These are phyloP conservation scores for Bolboschoenus planiculmis DNA, from an alignment of 176 grass and related monocot genomes.

Conservation along the genomic window DNA sequence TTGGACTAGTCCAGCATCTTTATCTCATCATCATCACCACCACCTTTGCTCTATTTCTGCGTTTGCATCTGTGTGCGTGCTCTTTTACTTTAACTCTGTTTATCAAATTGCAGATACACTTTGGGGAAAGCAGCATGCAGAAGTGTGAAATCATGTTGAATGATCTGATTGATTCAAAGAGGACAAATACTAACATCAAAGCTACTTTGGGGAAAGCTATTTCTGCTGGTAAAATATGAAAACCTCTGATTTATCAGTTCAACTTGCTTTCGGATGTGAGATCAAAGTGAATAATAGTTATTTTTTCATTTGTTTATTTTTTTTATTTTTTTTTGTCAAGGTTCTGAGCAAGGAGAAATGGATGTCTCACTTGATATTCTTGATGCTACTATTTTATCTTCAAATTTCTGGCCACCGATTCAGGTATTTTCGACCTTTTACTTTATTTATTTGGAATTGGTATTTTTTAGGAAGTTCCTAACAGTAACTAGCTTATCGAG, in stretches of 20 bases:
- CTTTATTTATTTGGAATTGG: conserved; percentile 4
- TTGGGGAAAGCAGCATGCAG: conserved; percentile 96
- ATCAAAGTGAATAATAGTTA: conserved; percentile 19
- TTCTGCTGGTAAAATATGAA: conserved; percentile 29
- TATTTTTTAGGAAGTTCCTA: not conserved
- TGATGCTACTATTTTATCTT: conserved; percentile 95
- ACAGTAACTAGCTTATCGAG: not conserved
- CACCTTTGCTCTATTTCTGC: conserved; percentile 8
- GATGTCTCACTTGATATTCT: conserved; percentile 62
- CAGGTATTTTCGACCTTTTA: conserved; percentile 44
- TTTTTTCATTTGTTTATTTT: conserved; percentile 10
- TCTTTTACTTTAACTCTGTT: conserved; percentile 15
- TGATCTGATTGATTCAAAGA: conserved; percentile 96
- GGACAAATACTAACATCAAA: conserved; percentile 97
- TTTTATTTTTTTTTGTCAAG: conserved; percentile 28
- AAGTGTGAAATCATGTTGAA: conserved; percentile 99
- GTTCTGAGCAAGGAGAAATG: conserved; percentile 48
- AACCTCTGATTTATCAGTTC: not conserved
- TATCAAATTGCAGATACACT: conserved; percentile 67
- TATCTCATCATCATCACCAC: not conserved
- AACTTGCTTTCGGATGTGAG: conserved; percentile 31
- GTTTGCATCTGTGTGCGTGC: conserved; percentile 8
- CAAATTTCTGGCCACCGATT: conserved; percentile 96
- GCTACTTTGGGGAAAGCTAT: conserved; percentile 47
- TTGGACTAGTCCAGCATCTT: not conserved